Conservation (phyloP, 208 protist genomes). For the Trypanosoma boissoni region DNA sequence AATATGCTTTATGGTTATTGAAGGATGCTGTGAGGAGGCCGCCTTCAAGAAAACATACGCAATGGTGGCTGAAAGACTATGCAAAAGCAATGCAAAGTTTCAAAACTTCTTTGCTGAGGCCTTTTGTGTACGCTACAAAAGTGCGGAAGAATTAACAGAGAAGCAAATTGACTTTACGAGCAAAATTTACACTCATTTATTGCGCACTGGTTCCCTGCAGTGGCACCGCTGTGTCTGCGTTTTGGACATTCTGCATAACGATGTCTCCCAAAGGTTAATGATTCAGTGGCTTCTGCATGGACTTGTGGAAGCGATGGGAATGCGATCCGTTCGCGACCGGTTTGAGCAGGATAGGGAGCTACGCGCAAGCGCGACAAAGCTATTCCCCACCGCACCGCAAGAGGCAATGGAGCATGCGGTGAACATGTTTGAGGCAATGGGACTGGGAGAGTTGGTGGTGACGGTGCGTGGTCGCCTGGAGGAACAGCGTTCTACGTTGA, state of each 20-base stretch:
- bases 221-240: slow-evolving; percentile 86
- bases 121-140: slow-evolving; percentile 91
- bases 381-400: slow-evolving; percentile 46
- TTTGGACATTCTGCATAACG: slow-evolving; percentile 67
- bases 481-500: slow-evolving; percentile 26
- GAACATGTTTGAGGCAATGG: slow-evolving; percentile 79
- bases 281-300: slow-evolving; percentile 74
- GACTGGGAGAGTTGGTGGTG: slow-evolving; percentile 41
- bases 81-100: slow-evolving; percentile 89
- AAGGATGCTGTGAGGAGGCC: slow-evolving; percentile 97
- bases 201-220: slow-evolving; percentile 93
- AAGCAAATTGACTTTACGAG: slow-evolving; percentile 97
- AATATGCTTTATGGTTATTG: slow-evolving; percentile 97
- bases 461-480: slow-evolving; percentile 48
- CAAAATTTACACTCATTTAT: slow-evolving; percentile 96
- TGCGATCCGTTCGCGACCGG: slow-evolving; percentile 31
- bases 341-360: slow-evolving; percentile 58
- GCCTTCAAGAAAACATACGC: slow-evolving; percentile 96
- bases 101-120: slow-evolving; percentile 84
- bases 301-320: slow-evolving; percentile 69
- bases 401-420: slow-evolving; percentile 43
- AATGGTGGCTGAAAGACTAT: slow-evolving; percentile 96
- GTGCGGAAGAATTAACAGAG: slow-evolving; percentile 93
- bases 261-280: slow-evolving; percentile 73
- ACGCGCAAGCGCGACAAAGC: slow-evolving; percentile 33